Evolutionary conservation across 257 asterid species (phyloP), one percentile per base, ranked within the genome.

Genomic region (Gentiana dahurica): DNA sequence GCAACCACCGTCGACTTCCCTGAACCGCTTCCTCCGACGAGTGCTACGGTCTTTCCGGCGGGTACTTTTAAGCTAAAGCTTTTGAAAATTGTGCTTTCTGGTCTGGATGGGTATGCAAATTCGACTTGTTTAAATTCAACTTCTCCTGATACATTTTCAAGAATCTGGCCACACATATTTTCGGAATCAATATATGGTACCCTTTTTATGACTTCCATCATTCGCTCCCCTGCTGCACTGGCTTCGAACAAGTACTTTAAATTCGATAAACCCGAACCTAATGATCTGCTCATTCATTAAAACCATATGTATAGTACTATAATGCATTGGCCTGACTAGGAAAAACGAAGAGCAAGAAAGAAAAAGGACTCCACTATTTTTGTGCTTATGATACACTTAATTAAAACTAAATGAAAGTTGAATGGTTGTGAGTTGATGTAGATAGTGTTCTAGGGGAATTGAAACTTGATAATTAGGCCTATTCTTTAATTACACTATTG

Each of bases 21-120:
- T 0, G 93, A 87, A 4, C 98, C 98, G 57, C 98, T 87, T 35
- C 86, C 95, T 11, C 98, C 96, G 0, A 91, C 98, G 63, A 91
- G 66, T 10, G 98, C 98, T 69, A 91, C 80, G 0, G 94, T 71
- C 55, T 66, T 85, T 11, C 94, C 94, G 0, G 96, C 84, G 1
- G 94, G 92, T 8, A 87, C 55, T 59, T 47, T 75, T 8, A 91
- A 68, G 36, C 51, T 87, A 39, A 91, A 91, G 63, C 83, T 85
- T 46, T 77, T 69, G 1, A 91, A 81, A 12, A 87, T 85, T 37
- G 64, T 39, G 77, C 81, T 79, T 38, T 87, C 96, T 0, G 94
- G 94, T 60, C 98, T 71, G 2, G 96, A 87, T 0, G 96, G 96
- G 55, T 87, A 87, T 3, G 84, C 71, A 12, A 91, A 91, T 41